phyloP scores from a whole-genome alignment of 768 basidiomycete genomes.

The Strobilomyces confusus region DNA sequence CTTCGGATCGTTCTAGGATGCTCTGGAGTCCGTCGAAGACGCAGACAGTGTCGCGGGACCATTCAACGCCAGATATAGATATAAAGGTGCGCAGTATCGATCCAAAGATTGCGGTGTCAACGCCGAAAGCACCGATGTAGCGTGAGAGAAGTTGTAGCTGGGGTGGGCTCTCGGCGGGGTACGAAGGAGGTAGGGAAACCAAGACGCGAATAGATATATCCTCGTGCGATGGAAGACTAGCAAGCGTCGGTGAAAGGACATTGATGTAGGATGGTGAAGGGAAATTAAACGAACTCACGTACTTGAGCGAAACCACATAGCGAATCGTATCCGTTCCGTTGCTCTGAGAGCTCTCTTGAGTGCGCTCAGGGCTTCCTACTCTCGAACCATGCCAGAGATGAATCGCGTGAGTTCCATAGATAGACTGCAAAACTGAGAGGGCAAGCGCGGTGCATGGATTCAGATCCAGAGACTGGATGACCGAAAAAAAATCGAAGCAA shows the following conservation, averaged over 20 bases:
- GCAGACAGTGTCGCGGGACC: slow-evolving; percentile 67
- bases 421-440: slow-evolving; percentile 63
- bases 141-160: slow-evolving; percentile 82
- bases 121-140: slow-evolving; percentile 77
- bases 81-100: slow-evolving; percentile 77
- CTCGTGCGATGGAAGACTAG: slow-evolving; percentile 52
- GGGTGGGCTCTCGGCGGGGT: slow-evolving; percentile 67
- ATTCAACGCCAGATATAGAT: slow-evolving; percentile 73
- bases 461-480: background rate
- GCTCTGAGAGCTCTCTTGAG: slow-evolving; percentile 9
- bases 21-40: slow-evolving; percentile 86
- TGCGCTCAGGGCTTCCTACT: slow-evolving; percentile 9
- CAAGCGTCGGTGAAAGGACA: background rate
- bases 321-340: slow-evolving; percentile 43
- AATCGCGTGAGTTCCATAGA: slow-evolving; percentile 70
- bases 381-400: slow-evolving; percentile 49
- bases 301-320: slow-evolving; percentile 66
- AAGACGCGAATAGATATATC: slow-evolving; percentile 49
- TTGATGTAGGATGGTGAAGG: background rate
- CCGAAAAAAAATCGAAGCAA: slow-evolving; percentile 12
- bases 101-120: slow-evolving; percentile 71
- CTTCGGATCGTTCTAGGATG: slow-evolving; percentile 58
- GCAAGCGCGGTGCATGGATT: slow-evolving; percentile 3
- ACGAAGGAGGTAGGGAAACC: slow-evolving; percentile 54
- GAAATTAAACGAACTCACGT: slow-evolving; percentile 25